A percentile compares a stretch with the other conserved stretches of the same genome.
Evolutionary conservation across 805 yeast genomes (phyloP).

Genomic region (Vanderwaltozyma polyspora): DNA sequence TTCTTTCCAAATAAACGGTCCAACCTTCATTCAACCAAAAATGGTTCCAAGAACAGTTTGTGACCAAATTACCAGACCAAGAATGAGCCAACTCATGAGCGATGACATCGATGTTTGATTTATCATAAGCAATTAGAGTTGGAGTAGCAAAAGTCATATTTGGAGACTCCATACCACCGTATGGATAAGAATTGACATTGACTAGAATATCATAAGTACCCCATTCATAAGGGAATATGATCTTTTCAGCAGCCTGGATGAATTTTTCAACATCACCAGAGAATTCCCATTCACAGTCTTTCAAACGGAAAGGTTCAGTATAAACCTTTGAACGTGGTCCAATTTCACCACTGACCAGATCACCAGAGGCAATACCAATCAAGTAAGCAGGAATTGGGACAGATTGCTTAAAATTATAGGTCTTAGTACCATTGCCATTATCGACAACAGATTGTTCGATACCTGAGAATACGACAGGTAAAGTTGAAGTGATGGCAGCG

Average conservation of each 20-base stretch:
- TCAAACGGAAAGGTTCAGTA: conserved; percentile 60
- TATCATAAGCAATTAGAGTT: conserved; percentile 72
- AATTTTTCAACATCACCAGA: conserved; percentile 72
- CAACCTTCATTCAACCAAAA: conserved; percentile 95
- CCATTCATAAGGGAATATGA: conserved; percentile 76
- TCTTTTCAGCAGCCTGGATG: conserved; percentile 61
- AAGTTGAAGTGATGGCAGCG: conserved; percentile 48
- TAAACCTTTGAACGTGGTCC: conserved; percentile 84
- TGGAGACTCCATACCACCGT: conserved; percentile 94
- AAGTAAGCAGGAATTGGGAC: conserved; percentile 81
- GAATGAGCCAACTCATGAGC: conserved; percentile 92
- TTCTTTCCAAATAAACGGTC: conserved; percentile 85
- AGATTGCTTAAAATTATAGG: conserved; percentile 52
- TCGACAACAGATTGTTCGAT: conserved; percentile 21
- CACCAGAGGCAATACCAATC: conserved; percentile 79
- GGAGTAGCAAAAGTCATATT: conserved; percentile 87
- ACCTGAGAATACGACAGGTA: conserved; percentile 70
- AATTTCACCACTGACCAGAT: conserved; percentile 49
- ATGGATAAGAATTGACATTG: conserved; percentile 68
- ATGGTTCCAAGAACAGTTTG: conserved; percentile 86
- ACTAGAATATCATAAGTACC: conserved; percentile 68
- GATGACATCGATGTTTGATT: conserved; percentile 77
- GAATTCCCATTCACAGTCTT: conserved; percentile 68
- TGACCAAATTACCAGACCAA: conserved; percentile 86
- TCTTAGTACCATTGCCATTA: conserved; percentile 8